Conservation (phyloP, 345 rosid genomes). For the Dipteronia dyeriana region DNA sequence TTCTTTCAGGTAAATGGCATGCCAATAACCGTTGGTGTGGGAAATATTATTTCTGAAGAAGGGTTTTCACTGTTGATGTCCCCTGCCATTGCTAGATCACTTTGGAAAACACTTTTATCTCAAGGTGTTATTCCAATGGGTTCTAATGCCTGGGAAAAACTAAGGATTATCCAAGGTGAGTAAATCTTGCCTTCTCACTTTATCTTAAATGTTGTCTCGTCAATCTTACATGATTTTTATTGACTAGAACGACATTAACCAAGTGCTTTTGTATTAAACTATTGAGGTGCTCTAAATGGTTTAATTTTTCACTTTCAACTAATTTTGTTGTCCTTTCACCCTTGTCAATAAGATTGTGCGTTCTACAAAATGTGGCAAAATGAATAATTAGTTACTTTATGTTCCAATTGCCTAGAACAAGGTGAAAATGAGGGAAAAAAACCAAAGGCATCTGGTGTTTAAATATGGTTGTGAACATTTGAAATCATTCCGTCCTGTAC, state of each 20-base stretch:
- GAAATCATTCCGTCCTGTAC: not conserved
- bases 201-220: not conserved
- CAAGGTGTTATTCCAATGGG: conserved; percentile 89
- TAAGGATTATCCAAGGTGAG: conserved; percentile 74
- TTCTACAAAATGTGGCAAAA: not conserved
- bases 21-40: conserved; percentile 84
- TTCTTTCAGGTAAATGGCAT: conserved; percentile 63
- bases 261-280: not conserved
- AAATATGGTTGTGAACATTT: not conserved
- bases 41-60: conserved; percentile 64
- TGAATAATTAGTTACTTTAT: not conserved
- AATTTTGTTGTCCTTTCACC: not conserved
- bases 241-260: not conserved
- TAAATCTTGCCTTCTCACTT: conserved; percentile 7
- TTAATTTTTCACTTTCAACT: not conserved
- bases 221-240: not conserved
- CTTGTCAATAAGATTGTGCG: not conserved
- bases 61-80: conserved; percentile 81
- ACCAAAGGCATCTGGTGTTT: not conserved
- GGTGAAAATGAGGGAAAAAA: not conserved
- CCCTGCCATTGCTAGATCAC: conserved; percentile 65
- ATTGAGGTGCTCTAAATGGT: not conserved
- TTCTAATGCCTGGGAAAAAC: conserved; percentile 86
- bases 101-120: conserved; percentile 77
- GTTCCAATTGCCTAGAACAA: not conserved